These are phyloP conservation scores for Fragaria ananassa DNA, from an alignment of 306 rosid species.

Conservation along the genomic window DNA sequence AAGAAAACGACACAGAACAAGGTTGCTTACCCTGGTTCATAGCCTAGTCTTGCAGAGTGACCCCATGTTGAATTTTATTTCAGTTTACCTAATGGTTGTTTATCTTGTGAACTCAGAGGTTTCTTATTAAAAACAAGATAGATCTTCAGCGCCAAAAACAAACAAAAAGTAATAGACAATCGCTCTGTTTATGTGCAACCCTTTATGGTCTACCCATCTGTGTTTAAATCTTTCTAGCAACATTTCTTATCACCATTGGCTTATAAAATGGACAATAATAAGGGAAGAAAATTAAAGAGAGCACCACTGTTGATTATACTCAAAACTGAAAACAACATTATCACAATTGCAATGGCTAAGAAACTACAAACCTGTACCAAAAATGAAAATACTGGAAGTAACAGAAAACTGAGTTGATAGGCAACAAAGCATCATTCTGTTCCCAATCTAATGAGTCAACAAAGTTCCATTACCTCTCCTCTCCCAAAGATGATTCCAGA, in stretches of 20 bases:
- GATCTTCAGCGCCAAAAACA: background rate
- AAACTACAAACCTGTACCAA: background rate
- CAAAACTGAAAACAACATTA: background rate
- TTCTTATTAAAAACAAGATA: background rate
- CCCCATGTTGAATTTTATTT: background rate
- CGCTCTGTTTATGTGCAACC: background rate
- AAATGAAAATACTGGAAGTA: background rate
- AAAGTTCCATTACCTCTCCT: constrained; percentile 64
- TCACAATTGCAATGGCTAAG: background rate
- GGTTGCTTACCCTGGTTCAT: background rate
- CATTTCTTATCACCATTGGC: background rate
- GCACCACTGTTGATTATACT: background rate
- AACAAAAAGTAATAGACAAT: background rate
- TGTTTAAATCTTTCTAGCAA: background rate
- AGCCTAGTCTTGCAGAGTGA: constrained; percentile 1
- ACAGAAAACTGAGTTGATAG: background rate
- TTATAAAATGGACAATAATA: background rate
- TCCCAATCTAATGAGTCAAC: background rate
- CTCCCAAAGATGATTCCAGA: constrained; percentile 89
- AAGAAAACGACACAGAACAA: background rate
- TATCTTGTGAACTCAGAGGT: background rate
- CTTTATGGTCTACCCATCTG: background rate
- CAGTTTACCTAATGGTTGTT: background rate
- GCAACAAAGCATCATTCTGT: background rate
- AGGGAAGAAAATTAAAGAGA: background rate